Base-by-base conservation (phyloP, 1,284 basidiomycete genomes). In the Ceratobasidium sp. region DNA sequence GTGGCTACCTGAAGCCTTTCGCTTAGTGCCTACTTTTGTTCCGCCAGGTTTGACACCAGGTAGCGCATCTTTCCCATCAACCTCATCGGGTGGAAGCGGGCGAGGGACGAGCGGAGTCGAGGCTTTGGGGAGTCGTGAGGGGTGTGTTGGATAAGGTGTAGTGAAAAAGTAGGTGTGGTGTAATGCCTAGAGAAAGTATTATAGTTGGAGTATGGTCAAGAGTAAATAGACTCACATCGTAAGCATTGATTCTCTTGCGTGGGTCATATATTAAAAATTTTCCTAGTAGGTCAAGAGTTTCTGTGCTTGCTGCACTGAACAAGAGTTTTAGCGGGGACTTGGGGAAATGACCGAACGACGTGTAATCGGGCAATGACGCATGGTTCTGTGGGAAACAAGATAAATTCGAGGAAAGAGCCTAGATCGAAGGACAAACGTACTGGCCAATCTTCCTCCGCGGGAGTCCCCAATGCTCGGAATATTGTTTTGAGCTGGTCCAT, bases 381-480 rank as follows among this genome's bases (percentile, higher is more conserved):
- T 97, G 91, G 14, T 94, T 94, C 95, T 96, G 32, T 73, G 21
- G 32, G 62, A 21, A 28, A 62, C 28, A 30, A 30, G 47, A 62
- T 46, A 32, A 71, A 77, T 81, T n/a, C 44, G 21, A 55, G 35
- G 35, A 38, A 38, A 38, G 59, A 35, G 23, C 16, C 70, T 21
- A 50, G 61, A 30, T 26, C 18, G n/a, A 49, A 21, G 4, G 23
- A 58, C 46, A 71, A 47, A 80, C 87, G 73, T 81, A 96, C 93
- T 0, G 97, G 97, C 98, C 98, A 99, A 30, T 98, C 96, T 66
- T 94, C 90, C 78, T 98, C 96, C 0, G 94, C 94, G 0, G 98
- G 98, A 4, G 96, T 96, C 0, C 98, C 98, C 21, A 99, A 86
- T 0, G 97, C 97, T 49, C 92, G 90, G 80, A 98, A 98, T 74